phyloP scores from a whole-genome alignment of 2,329 filamentous ascomycete species.

The Claviceps capensis region DNA sequence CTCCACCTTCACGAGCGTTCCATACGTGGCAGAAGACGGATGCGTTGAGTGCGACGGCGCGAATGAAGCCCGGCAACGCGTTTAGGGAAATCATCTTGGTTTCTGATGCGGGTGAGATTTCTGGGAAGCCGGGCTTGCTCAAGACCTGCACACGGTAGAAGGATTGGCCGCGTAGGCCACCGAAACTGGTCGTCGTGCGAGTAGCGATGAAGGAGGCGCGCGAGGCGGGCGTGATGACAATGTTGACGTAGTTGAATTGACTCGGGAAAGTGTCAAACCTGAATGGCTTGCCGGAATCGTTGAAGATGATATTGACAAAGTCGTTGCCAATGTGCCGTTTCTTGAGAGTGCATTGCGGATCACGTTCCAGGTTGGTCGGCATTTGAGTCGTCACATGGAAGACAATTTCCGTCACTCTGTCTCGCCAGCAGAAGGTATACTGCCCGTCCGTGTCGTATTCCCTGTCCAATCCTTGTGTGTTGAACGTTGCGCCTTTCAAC shows the following conservation, averaged over 20 bases:
- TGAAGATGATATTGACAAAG: slow-evolving; percentile 96
- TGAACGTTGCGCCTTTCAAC: slow-evolving; percentile 73
- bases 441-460: slow-evolving; percentile 68
- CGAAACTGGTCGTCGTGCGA: slow-evolving; percentile 26
- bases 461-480: slow-evolving; percentile 81
- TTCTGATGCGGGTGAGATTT: slow-evolving; percentile 79
- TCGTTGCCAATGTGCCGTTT: slow-evolving; percentile 96
- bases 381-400: slow-evolving; percentile 97
- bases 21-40: slow-evolving; percentile 91
- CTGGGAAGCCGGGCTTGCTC: slow-evolving; percentile 77
- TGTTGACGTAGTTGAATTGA: slow-evolving; percentile 93
- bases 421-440: slow-evolving; percentile 86
- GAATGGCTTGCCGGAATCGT: slow-evolving; percentile 84
- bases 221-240: slow-evolving; percentile 84
- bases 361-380: slow-evolving; percentile 71
- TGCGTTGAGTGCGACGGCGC: slow-evolving; percentile 81
- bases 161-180: slow-evolving; percentile 16
- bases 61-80: slow-evolving; percentile 72
- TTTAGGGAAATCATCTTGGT: slow-evolving; percentile 78
- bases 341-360: slow-evolving; percentile 67
- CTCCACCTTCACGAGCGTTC: slow-evolving; percentile 60
- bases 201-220: slow-evolving; percentile 61
- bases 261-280: slow-evolving; percentile 85
- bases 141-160: slow-evolving; percentile 89
- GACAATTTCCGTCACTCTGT: slow-evolving; percentile 85